Conservation (phyloP, 331 rosid genomes). For the Prunus yedoensis region DNA sequence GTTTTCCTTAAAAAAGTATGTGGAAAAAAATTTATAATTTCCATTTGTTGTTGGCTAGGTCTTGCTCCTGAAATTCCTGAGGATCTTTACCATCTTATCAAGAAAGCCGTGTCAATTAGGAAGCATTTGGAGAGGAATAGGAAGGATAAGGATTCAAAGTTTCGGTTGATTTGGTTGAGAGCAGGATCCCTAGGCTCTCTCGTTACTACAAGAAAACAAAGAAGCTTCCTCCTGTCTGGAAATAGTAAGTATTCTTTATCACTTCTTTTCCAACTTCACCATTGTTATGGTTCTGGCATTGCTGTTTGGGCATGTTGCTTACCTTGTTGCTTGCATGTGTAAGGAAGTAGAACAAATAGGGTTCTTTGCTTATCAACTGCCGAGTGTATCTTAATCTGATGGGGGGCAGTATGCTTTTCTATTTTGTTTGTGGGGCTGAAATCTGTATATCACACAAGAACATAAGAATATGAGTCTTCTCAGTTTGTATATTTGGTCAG, state of each 20-base stretch:
- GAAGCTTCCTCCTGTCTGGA: constrained; percentile 33
- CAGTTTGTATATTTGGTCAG: too few species aligned
- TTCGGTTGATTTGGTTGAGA: constrained; percentile 28
- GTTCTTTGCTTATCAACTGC: too few species aligned
- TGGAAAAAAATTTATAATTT: too few species aligned
- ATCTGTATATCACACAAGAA: too few species aligned
- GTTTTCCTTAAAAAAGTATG: too few species aligned
- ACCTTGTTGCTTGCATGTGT: not conserved
- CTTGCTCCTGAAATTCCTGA: constrained; percentile 29
- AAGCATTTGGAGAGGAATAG: constrained; percentile 31
- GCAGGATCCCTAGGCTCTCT: constrained; percentile 31
- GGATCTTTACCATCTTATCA: constrained; percentile 27
- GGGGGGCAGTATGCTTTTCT: too few species aligned
- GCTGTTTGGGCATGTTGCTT: not conserved
- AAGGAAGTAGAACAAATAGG: not conserved
- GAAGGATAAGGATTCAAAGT: constrained; percentile 32
- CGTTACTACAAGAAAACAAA: constrained; percentile 32
- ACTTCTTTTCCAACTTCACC: not conserved
- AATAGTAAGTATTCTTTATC: constrained; percentile 13
- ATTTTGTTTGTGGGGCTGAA: too few species aligned
- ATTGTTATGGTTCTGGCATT: not conserved
- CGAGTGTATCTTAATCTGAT: too few species aligned
- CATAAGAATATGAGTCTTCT: too few species aligned
- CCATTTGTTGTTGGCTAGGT: not conserved
- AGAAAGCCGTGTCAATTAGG: constrained; percentile 30